Conservation (phyloP, 257 asterid species). For the Euphrasia confusa region DNA sequence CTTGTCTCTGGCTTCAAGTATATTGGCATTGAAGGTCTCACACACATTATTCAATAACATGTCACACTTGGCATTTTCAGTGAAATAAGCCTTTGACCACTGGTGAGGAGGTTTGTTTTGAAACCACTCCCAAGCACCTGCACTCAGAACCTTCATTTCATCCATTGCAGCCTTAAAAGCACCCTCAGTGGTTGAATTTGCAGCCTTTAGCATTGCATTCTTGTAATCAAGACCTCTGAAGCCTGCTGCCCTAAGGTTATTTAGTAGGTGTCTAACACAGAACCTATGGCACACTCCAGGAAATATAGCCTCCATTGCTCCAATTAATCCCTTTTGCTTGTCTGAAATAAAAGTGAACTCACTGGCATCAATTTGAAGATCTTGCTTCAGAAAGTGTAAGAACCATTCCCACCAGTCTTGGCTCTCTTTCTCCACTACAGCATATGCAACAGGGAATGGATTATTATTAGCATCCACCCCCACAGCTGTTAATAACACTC, state of each 20-base stretch:
- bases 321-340: background rate
- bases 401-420: background rate
- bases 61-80: background rate
- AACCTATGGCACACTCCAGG: background rate
- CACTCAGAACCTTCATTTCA: background rate
- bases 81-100: background rate
- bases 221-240: background rate
- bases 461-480: background rate
- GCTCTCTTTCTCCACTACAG: background rate
- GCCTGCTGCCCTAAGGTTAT: background rate
- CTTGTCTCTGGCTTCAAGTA: background rate
- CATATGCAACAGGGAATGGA: background rate
- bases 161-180: no score
- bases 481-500: background rate
- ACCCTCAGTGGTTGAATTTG: no score
- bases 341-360: background rate
- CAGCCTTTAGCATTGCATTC: no score
- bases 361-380: background rate
- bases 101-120: background rate
- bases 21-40: background rate
- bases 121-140: background rate
- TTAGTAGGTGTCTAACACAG: background rate
- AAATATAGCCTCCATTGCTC: background rate
- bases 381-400: background rate
- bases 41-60: conserved; percentile 3